Base-by-base conservation (phyloP, 768 basidiomycete species). In the Boletus speciosus region DNA sequence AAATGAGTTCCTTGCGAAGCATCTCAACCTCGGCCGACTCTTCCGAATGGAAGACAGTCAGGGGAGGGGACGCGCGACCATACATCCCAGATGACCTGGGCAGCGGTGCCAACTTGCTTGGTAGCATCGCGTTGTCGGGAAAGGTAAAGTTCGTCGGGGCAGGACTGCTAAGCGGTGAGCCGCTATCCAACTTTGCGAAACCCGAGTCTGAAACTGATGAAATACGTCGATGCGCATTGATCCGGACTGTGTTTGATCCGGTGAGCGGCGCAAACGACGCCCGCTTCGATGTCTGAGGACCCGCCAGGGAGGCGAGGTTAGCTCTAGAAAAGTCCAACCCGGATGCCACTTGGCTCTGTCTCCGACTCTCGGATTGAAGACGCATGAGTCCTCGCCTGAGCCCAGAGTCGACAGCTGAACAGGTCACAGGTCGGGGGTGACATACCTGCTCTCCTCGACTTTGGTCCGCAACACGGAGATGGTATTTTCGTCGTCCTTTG, bases 371-470 rank as follows among this genome's bases (percentile, higher is more conserved):
- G 9, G 84, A 82, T 66, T 93, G 91, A 9, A 93, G 77, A 16
- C 88, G 81, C 91, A 93, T 93, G 48, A 93, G 76, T 25, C 89
- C 91, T 42, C 90, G 86, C 61, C 90, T 90, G 65, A 27, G 34
- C 40, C 14, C 39, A 36, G 35, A 32, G 44, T 61, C 53, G 50
- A 46, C 27, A 52, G 54, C 11, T 57, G 42, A 36, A 46, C 21
- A 49, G 21, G 4, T 35, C 23, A 29, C n/a, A 11, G 8, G 1
- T 37, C 29, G 40, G 21, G 32, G 46, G 36, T 15, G 65, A 59
- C 80, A 21, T 61, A 88, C 90, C 90, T 80, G 77, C 88, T 90
- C 70, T 93, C 90, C 62, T 93, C 90, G 4, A 93, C 88, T 67
- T 92, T 93, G n/a, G 81, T 77, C 35, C 91, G 80, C 47, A 93